phyloP scores from a whole-genome alignment of 768 basidiomycete species.

The Podaxis sp. region DNA sequence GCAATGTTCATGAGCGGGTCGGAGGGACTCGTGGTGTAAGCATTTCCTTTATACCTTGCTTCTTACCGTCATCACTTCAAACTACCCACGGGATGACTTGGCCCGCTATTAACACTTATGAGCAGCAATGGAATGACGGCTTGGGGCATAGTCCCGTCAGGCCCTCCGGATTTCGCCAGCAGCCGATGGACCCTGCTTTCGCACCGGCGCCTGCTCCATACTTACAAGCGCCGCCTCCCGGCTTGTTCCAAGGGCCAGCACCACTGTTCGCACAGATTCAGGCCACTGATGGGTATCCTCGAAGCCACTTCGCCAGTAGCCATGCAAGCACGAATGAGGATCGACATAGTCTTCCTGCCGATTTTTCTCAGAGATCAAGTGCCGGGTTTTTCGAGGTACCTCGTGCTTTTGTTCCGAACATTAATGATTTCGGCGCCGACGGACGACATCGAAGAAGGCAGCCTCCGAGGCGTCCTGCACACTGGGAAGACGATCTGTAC shows the following conservation, averaged over 20 bases:
- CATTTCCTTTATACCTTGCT: neutral
- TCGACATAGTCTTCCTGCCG: neutral
- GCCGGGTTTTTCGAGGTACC: neutral
- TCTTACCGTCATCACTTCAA: neutral
- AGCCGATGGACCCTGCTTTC: neutral
- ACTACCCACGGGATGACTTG: neutral
- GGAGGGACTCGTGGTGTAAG: neutral
- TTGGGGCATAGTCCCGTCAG: neutral
- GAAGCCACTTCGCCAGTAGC: neutral
- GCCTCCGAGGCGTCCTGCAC: slow-evolving; percentile 2
- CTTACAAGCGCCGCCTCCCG: neutral
- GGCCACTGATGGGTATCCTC: neutral
- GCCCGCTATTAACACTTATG: neutral
- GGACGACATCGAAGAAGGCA: neutral
- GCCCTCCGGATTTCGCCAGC: neutral
- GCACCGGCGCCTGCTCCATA: neutral
- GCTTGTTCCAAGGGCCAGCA: neutral
- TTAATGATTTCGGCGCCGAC: neutral
- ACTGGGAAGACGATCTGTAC: slow-evolving; percentile 11
- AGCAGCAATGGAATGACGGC: neutral
- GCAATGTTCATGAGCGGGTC: neutral
- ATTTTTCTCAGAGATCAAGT: neutral
- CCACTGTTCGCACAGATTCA: neutral
- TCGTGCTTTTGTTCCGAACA: slow-evolving; percentile 1
- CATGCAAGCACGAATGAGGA: neutral